Conservation (phyloP, 2,329 filamentous ascomycete species). For the Colletotrichum theobromicola region DNA sequence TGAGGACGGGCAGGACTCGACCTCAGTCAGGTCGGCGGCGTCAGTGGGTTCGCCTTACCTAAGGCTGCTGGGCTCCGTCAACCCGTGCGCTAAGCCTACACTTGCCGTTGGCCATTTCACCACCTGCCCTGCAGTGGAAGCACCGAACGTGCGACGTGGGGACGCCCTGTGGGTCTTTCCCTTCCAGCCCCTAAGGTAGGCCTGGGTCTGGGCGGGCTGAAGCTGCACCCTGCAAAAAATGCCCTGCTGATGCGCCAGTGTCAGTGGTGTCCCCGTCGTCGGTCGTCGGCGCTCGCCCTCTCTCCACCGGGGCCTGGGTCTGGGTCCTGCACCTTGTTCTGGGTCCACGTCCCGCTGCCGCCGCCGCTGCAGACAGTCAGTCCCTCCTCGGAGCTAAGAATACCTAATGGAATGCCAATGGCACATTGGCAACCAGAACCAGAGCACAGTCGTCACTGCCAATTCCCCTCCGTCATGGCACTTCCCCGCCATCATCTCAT, state of each 20-base stretch:
- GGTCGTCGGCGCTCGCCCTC: background rate
- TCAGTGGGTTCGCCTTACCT: conserved; percentile 3
- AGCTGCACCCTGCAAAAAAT: background rate
- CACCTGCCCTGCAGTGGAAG: background rate
- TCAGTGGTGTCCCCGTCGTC: background rate
- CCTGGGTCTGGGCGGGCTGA: background rate
- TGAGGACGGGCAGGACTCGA: too few species aligned
- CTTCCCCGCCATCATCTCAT: conserved; percentile 20
- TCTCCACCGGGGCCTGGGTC: background rate
- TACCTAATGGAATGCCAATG: too few species aligned
- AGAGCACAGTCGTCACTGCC: background rate
- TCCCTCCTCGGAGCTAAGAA: background rate
- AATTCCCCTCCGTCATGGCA: conserved; percentile 1
- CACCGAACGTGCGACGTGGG: background rate
- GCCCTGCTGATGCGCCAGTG: background rate
- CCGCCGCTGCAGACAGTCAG: background rate
- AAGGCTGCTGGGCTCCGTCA: background rate
- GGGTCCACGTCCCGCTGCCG: background rate
- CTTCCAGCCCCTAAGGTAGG: background rate
- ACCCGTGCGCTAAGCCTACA: background rate
- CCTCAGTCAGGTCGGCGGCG: background rate
- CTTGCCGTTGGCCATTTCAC: background rate
- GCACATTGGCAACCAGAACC: too few species aligned
- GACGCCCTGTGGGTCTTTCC: background rate
- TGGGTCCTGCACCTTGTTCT: background rate